Conservation (phyloP, 140 eudicot species). For the Erigeron philadelphicus region DNA sequence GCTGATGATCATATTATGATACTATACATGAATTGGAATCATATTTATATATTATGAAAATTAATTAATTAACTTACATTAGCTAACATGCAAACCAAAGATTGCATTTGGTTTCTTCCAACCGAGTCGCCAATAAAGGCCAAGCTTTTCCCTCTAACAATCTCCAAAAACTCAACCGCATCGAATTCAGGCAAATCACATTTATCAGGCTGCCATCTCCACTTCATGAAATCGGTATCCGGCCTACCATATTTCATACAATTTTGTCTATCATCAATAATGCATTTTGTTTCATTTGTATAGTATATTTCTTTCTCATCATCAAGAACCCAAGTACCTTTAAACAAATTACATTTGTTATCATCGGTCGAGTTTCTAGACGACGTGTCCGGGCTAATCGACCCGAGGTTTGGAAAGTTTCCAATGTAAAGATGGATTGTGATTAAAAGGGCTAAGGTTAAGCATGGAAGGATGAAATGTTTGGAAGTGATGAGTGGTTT, state of each 20-base stretch:
- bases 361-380: constrained; percentile 16
- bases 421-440: constrained; percentile 40
- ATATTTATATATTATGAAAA: constrained; percentile 6
- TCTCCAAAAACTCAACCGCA: constrained; percentile 61
- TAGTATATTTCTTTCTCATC: constrained; percentile 56
- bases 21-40: constrained; percentile 2
- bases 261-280: constrained; percentile 66
- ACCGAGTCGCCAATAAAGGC: constrained; percentile 74
- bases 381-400: constrained; percentile 7
- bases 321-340: constrained; percentile 70
- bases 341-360: constrained; percentile 50
- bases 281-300: constrained; percentile 58
- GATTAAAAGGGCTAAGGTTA: constrained; percentile 39
- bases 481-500: constrained; percentile 37
- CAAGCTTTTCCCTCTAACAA: constrained; percentile 57
- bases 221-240: constrained; percentile 65
- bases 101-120: constrained; percentile 82
- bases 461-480: constrained; percentile 35
- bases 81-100: constrained; percentile 71
- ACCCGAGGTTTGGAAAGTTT: constrained; percentile 30
- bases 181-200: constrained; percentile 74
- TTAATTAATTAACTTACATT: constrained; percentile 34
- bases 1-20: constrained; percentile 19
- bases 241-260: constrained; percentile 85
- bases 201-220: constrained; percentile 83